Evolutionary conservation across 768 basidiomycete genomes (phyloP).

Genomic region (Kwoniella heveanensis): DNA sequence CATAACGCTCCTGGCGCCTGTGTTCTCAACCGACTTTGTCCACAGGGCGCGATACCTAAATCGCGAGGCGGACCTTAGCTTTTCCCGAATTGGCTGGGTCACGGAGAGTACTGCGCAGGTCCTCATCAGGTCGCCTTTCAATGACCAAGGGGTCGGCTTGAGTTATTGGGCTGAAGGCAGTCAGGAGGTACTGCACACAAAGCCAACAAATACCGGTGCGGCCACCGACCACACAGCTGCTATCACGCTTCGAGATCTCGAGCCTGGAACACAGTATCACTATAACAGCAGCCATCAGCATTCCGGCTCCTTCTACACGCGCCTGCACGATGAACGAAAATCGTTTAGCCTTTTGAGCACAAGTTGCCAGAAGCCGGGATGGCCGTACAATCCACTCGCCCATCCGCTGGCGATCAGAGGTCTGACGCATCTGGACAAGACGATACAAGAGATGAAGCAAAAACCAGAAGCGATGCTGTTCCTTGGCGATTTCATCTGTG

Average conservation of each 20-base stretch:
- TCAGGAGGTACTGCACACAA: background rate
- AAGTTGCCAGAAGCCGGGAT: conserved; percentile 10
- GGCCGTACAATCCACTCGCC: conserved; percentile 8
- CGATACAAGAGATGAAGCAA: conserved; percentile 1
- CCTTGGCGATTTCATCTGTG: conserved; percentile 16
- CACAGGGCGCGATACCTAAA: background rate
- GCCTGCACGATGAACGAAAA: background rate
- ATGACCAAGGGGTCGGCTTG: background rate
- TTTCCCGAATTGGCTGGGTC: conserved; percentile 14
- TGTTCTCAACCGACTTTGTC: conserved; percentile 5
- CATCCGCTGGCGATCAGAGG: conserved; percentile 5
- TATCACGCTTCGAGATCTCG: background rate
- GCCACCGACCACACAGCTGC: conserved; percentile 1
- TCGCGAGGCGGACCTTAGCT: background rate
- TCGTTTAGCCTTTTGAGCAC: conserved; percentile 7
- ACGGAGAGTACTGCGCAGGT: conserved; percentile 1
- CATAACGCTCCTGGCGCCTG: conserved; percentile 2
- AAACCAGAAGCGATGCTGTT: conserved; percentile 14
- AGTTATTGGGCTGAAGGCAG: background rate
- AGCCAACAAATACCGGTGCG: background rate
- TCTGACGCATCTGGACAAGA: conserved; percentile 5
- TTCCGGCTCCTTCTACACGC: background rate
- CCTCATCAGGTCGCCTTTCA: background rate
- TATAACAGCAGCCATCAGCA: background rate
- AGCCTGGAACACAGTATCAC: background rate